Evolutionary conservation across 768 basidiomycete species (phyloP), one percentile per base, ranked within the genome.

Genomic region (Xerocomellus amylosporus): DNA sequence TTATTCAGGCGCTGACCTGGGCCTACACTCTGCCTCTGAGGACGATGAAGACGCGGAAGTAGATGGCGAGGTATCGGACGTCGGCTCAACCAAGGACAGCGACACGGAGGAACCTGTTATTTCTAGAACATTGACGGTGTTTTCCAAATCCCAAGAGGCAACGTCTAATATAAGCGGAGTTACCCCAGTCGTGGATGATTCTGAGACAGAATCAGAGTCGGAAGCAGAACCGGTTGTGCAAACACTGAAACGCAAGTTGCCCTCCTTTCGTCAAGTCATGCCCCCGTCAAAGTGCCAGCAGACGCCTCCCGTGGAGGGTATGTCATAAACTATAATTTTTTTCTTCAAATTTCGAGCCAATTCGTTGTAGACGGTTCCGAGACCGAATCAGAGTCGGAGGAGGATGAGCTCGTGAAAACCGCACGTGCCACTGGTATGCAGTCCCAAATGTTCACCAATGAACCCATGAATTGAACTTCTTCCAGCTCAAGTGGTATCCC

Each of bases 11-110:
- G 62, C 72, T 53, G 73, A 77, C 41, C 59, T 85, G 37, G 77
- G 76, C 37, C 62, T 84, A 17, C 78, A 81, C 30, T 83, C 82
- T 26, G 82, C 76, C 20, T 80, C 78, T 8, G 82, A 83, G 58
- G 66, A 71, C 17, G 70, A 69, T 4, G 61, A 64, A 37, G 36
- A 0, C 8, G 49, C 57, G 33, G 65, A 58, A 8, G 61, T 61
- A 8, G 60, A 55, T 8, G 70, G 64, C 19, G 60, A 64, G 4
- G 58, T 55, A 8, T 51, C 58, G 5, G 60, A 64, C 33, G 30
- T 36, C 12, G 60, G 58, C 26, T 60, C 61, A 19, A 58, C 64
- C 34, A 58, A 61, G 36, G 67, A 66, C 40, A 66, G 67, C 36
- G 68, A 68, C n/a, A 59, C 19, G 17, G 59, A 60, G 8, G 48